A percentile compares a stretch with the other conserved stretches of the same genome.
Evolutionary conservation across 768 basidiomycete genomes (phyloP).

Genomic region (Rhizopogon rudus): DNA sequence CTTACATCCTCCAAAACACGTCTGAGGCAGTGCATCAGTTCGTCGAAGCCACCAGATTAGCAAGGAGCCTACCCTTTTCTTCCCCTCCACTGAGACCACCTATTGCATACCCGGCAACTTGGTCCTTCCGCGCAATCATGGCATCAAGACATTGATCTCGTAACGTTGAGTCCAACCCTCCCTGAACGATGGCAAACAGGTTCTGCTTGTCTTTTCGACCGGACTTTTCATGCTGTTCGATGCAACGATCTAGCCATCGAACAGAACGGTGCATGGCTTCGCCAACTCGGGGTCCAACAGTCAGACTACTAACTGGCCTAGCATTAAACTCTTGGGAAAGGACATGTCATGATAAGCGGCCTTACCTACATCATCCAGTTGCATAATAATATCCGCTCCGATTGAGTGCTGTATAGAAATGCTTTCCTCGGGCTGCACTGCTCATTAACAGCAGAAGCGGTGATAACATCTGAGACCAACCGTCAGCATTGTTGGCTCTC

Average conservation of each 20-base stretch:
- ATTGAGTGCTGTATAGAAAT: constrained; percentile 89
- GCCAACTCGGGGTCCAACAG: constrained; percentile 72
- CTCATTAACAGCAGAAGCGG: constrained; percentile 4
- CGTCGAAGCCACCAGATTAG: constrained; percentile 4
- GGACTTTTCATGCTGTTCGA: constrained; percentile 63
- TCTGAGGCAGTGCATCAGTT: constrained; percentile 37
- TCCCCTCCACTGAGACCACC: constrained; percentile 90
- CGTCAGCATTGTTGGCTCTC: constrained; percentile 84
- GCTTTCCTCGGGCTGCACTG: constrained; percentile 76
- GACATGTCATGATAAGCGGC: constrained; percentile 4
- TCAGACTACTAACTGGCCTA: constrained; percentile 67
- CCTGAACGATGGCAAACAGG: constrained; percentile 90
- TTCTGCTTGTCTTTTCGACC: constrained; percentile 69
- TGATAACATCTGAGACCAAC: constrained; percentile 34
- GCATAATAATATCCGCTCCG: constrained; percentile 94
- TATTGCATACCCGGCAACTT: constrained; percentile 88
- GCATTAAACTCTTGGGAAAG: constrained; percentile 2
- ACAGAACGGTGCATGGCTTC: constrained; percentile 89
- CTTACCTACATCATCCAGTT: constrained; percentile 86
- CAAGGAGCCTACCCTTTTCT: constrained; percentile 62
- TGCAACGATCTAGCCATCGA: constrained; percentile 88
- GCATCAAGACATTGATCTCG: constrained; percentile 74
- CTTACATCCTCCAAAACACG: constrained; percentile 82
- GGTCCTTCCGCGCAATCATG: constrained; percentile 71
- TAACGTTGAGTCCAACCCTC: constrained; percentile 68